A percentile compares a stretch with the other conserved stretches of the same genome.
Evolutionary conservation across 2,329 filamentous ascomycete genomes (phyloP).

Genomic region (Immersiporthe knoxdaviesiana): DNA sequence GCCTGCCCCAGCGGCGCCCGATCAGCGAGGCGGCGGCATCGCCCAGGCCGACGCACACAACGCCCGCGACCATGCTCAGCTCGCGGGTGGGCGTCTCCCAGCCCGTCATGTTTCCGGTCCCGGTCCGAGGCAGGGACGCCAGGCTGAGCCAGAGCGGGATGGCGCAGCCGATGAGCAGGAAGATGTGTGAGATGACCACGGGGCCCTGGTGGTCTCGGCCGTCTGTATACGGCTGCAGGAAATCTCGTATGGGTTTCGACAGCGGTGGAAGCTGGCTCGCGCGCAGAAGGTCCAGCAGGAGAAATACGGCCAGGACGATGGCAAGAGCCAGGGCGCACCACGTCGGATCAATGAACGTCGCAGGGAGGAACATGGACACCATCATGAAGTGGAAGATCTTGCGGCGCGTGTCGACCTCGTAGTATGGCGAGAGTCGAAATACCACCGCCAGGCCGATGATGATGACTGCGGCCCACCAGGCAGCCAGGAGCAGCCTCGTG

Average conservation of each 20-base stretch:
- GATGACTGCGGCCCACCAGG: slow-evolving; percentile 75
- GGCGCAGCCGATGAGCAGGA: slow-evolving; percentile 90
- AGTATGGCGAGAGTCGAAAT: slow-evolving; percentile 72
- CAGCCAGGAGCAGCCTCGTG: slow-evolving; percentile 74
- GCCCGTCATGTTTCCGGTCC: slow-evolving; percentile 59
- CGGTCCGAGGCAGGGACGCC: slow-evolving; percentile 65
- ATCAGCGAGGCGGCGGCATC: slow-evolving; percentile 92
- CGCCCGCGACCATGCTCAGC: slow-evolving; percentile 86
- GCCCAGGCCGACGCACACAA: slow-evolving; percentile 92
- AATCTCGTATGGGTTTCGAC: slow-evolving; percentile 81
- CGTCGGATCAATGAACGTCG: slow-evolving; percentile 82
- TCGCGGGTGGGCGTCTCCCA: slow-evolving; percentile 80
- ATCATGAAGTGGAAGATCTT: slow-evolving; percentile 99
- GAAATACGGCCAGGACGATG: slow-evolving; percentile 79
- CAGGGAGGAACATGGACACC: slow-evolving; percentile 91
- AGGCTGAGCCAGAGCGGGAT: slow-evolving; percentile 91
- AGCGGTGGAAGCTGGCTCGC: slow-evolving; percentile 91
- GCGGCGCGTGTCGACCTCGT: slow-evolving; percentile 91
- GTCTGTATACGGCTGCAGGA: slow-evolving; percentile 92
- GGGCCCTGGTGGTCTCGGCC: slow-evolving; percentile 90
- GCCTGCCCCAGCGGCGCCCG: slow-evolving; percentile 80
- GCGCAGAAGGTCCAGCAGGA: slow-evolving; percentile 85
- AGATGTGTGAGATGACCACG: slow-evolving; percentile 95
- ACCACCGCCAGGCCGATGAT: slow-evolving; percentile 73
- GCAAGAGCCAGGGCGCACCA: slow-evolving; percentile 81